A percentile compares a stretch with the other conserved stretches of the same genome.
Evolutionary conservation across 371 early-diverging fungal genomes (phyloP).

Genomic region (Massospora cicadina): DNA sequence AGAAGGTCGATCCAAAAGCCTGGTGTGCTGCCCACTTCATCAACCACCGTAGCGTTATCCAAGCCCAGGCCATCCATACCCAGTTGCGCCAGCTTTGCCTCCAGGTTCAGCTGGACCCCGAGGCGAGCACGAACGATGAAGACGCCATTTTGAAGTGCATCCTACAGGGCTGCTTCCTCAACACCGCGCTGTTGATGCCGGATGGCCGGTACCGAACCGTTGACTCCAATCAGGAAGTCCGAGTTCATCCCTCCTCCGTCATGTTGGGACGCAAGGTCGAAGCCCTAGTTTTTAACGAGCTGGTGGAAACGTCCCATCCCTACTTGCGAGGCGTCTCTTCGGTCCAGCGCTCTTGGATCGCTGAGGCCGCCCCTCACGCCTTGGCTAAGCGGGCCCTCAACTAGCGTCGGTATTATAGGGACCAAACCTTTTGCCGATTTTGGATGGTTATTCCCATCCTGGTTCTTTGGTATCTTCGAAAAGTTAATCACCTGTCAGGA

Average conservation of each 20-base stretch:
- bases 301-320: conserved; percentile 74
- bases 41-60: conserved; percentile 60
- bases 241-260: conserved; percentile 82
- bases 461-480: too few relatives aligned
- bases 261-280: conserved; percentile 60
- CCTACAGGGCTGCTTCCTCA: conserved; percentile 75
- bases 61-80: conserved; percentile 71
- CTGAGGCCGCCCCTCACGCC: conserved; percentile 62
- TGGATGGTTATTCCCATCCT: too few relatives aligned
- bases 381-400: conserved; percentile 15
- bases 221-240: conserved; percentile 33
- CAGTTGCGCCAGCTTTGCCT: conserved; percentile 65
- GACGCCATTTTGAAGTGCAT: conserved; percentile 67
- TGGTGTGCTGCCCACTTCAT: conserved; percentile 91
- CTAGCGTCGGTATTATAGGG: too few relatives aligned
- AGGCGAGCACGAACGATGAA: conserved; percentile 44
- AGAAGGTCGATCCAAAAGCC: conserved; percentile 41
- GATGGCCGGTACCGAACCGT: conserved; percentile 76
- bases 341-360: conserved; percentile 67
- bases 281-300: conserved; percentile 82
- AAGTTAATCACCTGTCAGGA: too few relatives aligned
- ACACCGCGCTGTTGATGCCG: conserved; percentile 72
- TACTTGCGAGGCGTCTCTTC: conserved; percentile 73
- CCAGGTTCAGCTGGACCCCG: conserved; percentile 41
- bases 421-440: too few relatives aligned